phyloP scores from a whole-genome alignment of 495 filamentous ascomycete species.

The Penicillium waksmanii region DNA sequence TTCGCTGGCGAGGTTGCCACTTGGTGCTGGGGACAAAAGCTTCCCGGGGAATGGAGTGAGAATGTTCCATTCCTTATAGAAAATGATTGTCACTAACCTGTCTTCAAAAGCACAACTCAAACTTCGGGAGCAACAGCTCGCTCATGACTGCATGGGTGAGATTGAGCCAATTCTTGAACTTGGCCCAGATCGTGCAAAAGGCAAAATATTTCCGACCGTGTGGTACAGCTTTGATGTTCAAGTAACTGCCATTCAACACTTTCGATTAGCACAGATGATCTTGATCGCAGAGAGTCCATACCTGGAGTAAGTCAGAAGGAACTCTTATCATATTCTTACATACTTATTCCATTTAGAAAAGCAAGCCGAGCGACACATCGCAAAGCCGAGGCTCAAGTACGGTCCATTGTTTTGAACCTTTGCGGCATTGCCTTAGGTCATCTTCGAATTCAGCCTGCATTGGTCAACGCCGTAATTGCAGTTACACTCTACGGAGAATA shows the following conservation, averaged over 20 bases:
- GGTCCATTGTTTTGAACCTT: conserved; percentile 28
- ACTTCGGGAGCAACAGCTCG: conserved; percentile 17
- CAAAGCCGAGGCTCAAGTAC: conserved; percentile 30
- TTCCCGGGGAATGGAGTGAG: conserved; percentile 25
- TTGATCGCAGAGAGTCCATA: conserved; percentile 30
- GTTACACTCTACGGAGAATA: conserved; percentile 33
- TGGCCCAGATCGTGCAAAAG: conserved; percentile 25
- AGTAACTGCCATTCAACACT: conserved; percentile 30
- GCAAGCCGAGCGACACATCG: conserved; percentile 25
- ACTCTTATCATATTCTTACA: not conserved
- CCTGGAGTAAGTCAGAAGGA: conserved; percentile 24
- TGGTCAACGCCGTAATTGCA: conserved; percentile 34
- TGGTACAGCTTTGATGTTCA: conserved; percentile 30
- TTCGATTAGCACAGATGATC: conserved; percentile 28
- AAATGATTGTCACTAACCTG: not conserved
- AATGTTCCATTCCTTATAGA: not conserved
- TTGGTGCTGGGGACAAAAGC: conserved; percentile 29
- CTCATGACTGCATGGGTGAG: conserved; percentile 13
- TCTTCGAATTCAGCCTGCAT: conserved; percentile 20
- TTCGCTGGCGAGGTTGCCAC: conserved; percentile 30
- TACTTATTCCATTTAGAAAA: conserved; percentile 11
- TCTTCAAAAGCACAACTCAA: conserved; percentile 24
- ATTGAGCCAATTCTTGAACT: conserved; percentile 27
- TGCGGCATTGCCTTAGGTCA: conserved; percentile 31
- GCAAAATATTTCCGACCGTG: conserved; percentile 31